Evolutionary conservation across 2,329 filamentous ascomycete genomes (phyloP), one percentile per base, ranked within the genome.

Genomic region (Diplodia scrobiculata): DNA sequence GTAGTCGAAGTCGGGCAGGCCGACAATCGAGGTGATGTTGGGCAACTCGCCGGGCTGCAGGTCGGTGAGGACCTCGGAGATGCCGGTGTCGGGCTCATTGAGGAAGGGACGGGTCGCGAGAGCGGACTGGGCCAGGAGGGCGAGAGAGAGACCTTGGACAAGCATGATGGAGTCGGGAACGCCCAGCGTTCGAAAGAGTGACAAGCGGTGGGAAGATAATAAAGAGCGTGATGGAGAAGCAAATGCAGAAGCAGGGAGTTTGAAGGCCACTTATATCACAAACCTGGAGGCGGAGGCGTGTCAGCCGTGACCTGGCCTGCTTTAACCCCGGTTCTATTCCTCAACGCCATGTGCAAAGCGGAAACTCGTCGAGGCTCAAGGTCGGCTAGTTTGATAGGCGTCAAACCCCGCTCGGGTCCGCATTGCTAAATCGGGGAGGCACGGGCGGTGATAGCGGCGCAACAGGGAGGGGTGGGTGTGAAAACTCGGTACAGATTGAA

Each of bases 1-100:
- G 73, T 78, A 84, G 48, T 86, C 82, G 69, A 85, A 86, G 74
- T 86, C 84, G 0, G 80, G 82, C 6, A 86, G 75, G 17, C 82
- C 83, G 11, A 82, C 73, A 50, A 86, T 79, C 64, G 75, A 70
- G 17, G 76, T 72, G 6, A 86, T 73, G 54, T 79, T 72, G 9
- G 83, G 80, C 50, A 85, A 32, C 68, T 71, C 32, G 74, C 77
- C 47, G 78, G 76, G 63, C 41, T 73, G 63, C 14, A 69, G 60
- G 11, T 69, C 65, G 32, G 66, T 70, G 5, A 76, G 68, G 13
- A 69, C 68, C 1, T 69, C 71, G 7, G 76, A 73, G 32, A 77
- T 71, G 45, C 75, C 75, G 53, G 75, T 77, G 54, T 77, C 74
- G n/a, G 75, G 72, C 63, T 77, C 74, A 45, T 76, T 73, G 54